These are phyloP conservation scores for Silene vulgaris DNA, from an alignment of 179 eudicot species.

Conservation along the genomic window DNA sequence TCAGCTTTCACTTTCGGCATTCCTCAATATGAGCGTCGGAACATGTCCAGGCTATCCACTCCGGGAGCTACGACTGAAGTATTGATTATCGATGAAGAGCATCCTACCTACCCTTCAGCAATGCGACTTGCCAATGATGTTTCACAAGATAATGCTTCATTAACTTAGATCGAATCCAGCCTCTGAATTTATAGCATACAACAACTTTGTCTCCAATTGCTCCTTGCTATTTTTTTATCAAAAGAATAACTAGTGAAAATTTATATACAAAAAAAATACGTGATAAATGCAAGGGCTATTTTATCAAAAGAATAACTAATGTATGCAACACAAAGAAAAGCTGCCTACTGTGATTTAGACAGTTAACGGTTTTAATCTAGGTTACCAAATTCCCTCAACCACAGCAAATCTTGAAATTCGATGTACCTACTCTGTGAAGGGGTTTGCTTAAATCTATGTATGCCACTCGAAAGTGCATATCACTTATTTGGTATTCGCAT, in stretches of 20 bases:
- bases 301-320: too few relatives aligned
- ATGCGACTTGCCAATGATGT: not conserved
- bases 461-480: too few relatives aligned
- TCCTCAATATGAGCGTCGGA: not conserved
- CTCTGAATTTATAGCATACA: slow-evolving; percentile 86
- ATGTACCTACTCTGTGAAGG: too few relatives aligned
- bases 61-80: not conserved
- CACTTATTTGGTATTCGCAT: too few relatives aligned
- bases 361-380: too few relatives aligned
- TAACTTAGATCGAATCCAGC: slow-evolving; percentile 96
- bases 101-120: slow-evolving; percentile 19
- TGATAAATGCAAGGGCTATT: not conserved
- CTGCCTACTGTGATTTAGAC: too few relatives aligned
- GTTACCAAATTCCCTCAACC: too few relatives aligned
- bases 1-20: not conserved
- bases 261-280: too few relatives aligned
- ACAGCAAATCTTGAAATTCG: too few relatives aligned
- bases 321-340: not conserved
- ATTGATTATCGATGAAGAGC: slow-evolving; percentile 13
- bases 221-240: slow-evolving; percentile 86
- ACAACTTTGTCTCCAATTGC: slow-evolving; percentile 79
- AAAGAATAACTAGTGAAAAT: too few relatives aligned
- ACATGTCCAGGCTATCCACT: slow-evolving; percentile 8
- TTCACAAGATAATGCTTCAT: slow-evolving; percentile 14
- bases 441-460: too few relatives aligned